A percentile compares a stretch with the other conserved stretches of the same genome.
Evolutionary conservation across 768 basidiomycete genomes (phyloP).

Genomic region (Lentinula aciculospora): DNA sequence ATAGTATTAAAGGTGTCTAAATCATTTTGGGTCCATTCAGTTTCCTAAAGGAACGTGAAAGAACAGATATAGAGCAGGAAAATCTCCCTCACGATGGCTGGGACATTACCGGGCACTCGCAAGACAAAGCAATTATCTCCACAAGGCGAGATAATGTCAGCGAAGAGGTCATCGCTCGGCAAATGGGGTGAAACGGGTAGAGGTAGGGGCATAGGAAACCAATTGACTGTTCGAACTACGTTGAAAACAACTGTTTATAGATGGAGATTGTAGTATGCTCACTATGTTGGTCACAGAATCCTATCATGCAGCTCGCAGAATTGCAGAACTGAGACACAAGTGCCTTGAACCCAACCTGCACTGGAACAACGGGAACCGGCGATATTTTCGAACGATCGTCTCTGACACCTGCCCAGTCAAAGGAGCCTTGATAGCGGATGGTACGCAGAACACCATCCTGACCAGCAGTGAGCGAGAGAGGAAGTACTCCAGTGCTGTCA

Average conservation of each 20-base stretch:
- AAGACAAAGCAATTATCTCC: slow-evolving; percentile 21
- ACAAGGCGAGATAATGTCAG: slow-evolving; percentile 14
- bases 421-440: slow-evolving; percentile 22
- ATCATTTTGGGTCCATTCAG: slow-evolving; percentile 34
- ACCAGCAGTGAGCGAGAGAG: slow-evolving; percentile 21
- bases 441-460: slow-evolving; percentile 1
- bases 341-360: background rate
- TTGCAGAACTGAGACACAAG: slow-evolving; percentile 5
- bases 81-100: background rate
- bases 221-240: background rate
- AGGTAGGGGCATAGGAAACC: slow-evolving; percentile 1
- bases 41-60: slow-evolving; percentile 4
- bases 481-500: slow-evolving; percentile 43
- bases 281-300: slow-evolving; percentile 3
- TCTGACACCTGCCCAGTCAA: background rate
- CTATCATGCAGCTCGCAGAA: background rate
- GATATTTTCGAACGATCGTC: background rate
- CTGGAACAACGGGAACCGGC: background rate
- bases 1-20: slow-evolving; percentile 31
- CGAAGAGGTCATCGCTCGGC: background rate
- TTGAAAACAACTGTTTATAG: background rate
- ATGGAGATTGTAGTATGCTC: background rate
- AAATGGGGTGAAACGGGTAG: background rate
- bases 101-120: background rate
- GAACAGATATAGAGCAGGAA: background rate